These are phyloP conservation scores for Cucumis melo DNA, from an alignment of 306 rosid genomes.

Conservation along the genomic window DNA sequence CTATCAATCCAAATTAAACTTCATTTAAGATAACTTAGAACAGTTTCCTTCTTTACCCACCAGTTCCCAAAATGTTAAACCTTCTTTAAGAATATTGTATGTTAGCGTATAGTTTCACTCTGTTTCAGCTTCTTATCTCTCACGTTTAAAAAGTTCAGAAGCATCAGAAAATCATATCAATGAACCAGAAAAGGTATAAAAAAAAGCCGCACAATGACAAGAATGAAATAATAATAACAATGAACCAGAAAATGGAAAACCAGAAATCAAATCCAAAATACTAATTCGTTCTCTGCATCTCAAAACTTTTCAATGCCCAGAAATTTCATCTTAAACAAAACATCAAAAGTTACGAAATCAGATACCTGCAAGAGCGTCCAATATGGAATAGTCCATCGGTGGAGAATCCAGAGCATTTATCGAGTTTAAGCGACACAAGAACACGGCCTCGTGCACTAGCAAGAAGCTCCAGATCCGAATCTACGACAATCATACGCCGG, in stretches of 20 bases:
- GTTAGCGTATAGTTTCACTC: not conserved
- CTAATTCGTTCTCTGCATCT: not conserved
- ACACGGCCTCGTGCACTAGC: constrained; percentile 49
- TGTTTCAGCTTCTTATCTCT: not conserved
- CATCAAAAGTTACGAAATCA: not conserved
- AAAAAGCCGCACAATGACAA: not conserved
- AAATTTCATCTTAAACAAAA: not conserved
- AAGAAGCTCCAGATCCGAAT: constrained; percentile 63
- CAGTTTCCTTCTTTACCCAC: not conserved
- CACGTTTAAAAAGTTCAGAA: not conserved
- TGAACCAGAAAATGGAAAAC: not conserved
- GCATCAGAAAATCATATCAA: not conserved
- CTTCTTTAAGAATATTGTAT: not conserved
- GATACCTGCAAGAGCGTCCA: constrained; percentile 66
- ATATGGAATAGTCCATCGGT: constrained; percentile 64
- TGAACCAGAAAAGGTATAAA: not conserved
- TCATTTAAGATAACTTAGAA: not conserved
- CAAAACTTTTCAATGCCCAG: not conserved
- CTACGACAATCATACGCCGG: constrained; percentile 85
- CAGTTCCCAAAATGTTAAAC: not conserved
- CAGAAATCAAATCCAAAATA: not conserved
- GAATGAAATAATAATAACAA: not conserved
- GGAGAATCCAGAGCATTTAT: constrained; percentile 87
- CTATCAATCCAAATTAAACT: not conserved
- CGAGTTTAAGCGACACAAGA: constrained; percentile 64